These are phyloP conservation scores for Rhodotorula graminis DNA, from an alignment of 768 basidiomycete species.

Conservation along the genomic window DNA sequence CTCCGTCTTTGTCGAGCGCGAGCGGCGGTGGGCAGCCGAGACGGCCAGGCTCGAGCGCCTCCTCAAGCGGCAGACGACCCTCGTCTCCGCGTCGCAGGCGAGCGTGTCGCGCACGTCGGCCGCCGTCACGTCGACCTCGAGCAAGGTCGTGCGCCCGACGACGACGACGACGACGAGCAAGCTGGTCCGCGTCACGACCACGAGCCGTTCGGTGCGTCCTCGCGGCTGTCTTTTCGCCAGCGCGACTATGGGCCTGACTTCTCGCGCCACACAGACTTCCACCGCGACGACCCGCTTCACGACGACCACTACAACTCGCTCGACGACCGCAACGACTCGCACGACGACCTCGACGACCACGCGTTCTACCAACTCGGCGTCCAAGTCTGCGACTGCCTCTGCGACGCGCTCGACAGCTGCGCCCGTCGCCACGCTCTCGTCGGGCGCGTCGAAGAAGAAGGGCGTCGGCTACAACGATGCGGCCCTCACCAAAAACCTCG, in stretches of 20 bases:
- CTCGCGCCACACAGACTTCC: neutral
- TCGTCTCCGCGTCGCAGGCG: neutral
- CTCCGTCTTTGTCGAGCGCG: neutral
- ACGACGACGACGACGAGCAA: neutral
- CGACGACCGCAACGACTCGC: too few species aligned
- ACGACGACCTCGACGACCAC: neutral
- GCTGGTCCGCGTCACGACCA: neutral
- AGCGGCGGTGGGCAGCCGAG: neutral
- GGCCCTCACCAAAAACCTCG: neutral
- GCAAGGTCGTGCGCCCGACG: too few species aligned
- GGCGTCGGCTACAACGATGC: conserved; percentile 10
- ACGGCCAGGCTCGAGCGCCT: neutral
- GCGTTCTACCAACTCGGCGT: neutral
- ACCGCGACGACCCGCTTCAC: too few species aligned
- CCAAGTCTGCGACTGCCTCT: too few species aligned
- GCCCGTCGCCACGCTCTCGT: neutral
- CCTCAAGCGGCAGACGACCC: neutral
- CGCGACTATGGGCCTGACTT: neutral
- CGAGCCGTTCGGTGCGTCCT: neutral
- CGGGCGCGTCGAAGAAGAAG: neutral
- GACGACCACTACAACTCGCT: too few species aligned
- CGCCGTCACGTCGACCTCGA: neutral
- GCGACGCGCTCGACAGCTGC: neutral
- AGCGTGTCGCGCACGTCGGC: neutral
- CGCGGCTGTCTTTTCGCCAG: neutral